phyloP scores from a whole-genome alignment of 2,329 filamentous ascomycete genomes.

The Raffaelea ambrosiae region DNA sequence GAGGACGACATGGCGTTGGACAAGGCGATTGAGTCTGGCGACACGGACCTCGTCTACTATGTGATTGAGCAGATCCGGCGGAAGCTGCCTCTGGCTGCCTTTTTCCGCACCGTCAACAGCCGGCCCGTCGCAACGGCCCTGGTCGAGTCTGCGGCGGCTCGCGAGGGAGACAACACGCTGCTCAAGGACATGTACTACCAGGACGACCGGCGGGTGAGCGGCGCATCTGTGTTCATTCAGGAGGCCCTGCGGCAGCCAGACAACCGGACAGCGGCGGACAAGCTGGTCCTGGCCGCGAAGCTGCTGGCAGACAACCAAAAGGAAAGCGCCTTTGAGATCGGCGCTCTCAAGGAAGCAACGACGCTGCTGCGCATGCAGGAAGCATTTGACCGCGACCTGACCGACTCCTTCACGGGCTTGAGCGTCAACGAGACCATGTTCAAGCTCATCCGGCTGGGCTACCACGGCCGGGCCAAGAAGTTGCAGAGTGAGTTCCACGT shows the following conservation, averaged over 20 bases:
- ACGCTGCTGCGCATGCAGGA: conserved; percentile 81
- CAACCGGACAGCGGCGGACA: conserved; percentile 65
- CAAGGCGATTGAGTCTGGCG: conserved; percentile 92
- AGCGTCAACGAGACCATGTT: conserved; percentile 89
- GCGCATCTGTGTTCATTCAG: conserved; percentile 75
- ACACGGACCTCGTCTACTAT: conserved; percentile 85
- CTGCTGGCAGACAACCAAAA: conserved; percentile 70
- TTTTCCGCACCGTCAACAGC: conserved; percentile 85
- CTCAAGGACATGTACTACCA: conserved; percentile 97
- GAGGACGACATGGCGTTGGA: conserved; percentile 92
- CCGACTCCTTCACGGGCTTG: conserved; percentile 68
- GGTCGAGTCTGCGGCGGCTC: conserved; percentile 70
- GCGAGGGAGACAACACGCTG: conserved; percentile 64
- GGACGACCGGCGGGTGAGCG: conserved; percentile 83
- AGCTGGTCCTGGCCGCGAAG: conserved; percentile 78
- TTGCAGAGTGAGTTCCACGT: conserved; percentile 90
- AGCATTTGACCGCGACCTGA: conserved; percentile 74
- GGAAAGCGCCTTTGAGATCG: conserved; percentile 66
- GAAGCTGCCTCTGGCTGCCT: conserved; percentile 80
- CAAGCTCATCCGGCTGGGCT: conserved; percentile 73
- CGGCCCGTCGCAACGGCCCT: conserved; percentile 80
- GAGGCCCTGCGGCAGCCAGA: conserved; percentile 73
- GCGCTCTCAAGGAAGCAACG: conserved; percentile 69
- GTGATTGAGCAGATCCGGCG: conserved; percentile 83
- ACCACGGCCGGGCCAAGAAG: conserved; percentile 77